Percentiles rank a stretch among this genome's conserved stretches.
phyloP scores from a whole-genome alignment of 148 eudicot genomes.

The Rhododendron henanense region DNA sequence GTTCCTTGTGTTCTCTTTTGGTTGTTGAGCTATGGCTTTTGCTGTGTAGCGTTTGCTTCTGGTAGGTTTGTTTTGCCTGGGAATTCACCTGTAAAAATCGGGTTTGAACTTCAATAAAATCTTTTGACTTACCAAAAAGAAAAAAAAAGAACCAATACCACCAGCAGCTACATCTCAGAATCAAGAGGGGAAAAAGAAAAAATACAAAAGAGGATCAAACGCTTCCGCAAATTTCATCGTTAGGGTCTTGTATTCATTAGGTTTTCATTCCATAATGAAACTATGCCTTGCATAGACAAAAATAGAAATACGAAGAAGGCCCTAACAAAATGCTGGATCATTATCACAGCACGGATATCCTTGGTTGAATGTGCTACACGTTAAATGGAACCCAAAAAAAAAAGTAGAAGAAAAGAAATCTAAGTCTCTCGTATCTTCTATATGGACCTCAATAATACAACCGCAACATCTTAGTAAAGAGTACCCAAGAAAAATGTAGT shows the following conservation, averaged over 20 bases:
- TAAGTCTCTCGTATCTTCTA: neutral
- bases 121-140: neutral
- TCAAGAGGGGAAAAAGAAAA: neutral
- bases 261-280: neutral
- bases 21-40: neutral
- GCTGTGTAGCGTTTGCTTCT: neutral
- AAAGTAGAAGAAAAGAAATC: neutral
- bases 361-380: neutral
- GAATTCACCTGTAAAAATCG: neutral
- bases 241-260: neutral
- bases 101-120: neutral
- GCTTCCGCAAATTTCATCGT: neutral
- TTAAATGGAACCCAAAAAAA: neutral
- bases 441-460: slow-evolving; percentile 24
- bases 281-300: neutral
- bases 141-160: neutral
- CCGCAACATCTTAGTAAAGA: slow-evolving; percentile 3
- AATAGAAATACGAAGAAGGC: neutral
- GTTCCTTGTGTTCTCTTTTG: neutral
- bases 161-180: neutral
- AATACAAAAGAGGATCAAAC: neutral
- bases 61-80: neutral
- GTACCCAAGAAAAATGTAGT: neutral
- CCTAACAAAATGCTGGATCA: neutral
- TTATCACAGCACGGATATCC: neutral